Conservation (phyloP, 495 filamentous ascomycete species). For the Cudoniella acicularis region DNA sequence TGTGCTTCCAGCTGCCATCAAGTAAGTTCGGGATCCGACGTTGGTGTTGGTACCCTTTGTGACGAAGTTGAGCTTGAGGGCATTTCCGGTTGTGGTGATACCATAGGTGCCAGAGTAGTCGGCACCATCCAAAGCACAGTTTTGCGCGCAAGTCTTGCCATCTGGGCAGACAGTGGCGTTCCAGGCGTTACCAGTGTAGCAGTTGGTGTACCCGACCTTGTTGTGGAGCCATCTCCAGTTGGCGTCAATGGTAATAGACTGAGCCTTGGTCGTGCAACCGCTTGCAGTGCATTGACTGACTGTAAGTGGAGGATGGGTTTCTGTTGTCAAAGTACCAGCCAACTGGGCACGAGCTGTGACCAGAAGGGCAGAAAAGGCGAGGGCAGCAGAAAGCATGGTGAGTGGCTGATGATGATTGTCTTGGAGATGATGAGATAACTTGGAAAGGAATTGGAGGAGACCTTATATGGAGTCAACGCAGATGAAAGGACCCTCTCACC, state of each 20-base stretch:
- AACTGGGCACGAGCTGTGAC: slow-evolving; percentile 24
- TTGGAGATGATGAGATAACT: slow-evolving; percentile 4
- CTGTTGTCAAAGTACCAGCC: slow-evolving; percentile 30
- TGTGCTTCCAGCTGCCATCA: slow-evolving; percentile 44
- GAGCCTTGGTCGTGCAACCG: slow-evolving; percentile 29
- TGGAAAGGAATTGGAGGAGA: background rate
- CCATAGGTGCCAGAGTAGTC: slow-evolving; percentile 56
- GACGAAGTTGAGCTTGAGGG: slow-evolving; percentile 55
- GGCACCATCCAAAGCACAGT: slow-evolving; percentile 60
- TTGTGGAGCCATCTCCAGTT: slow-evolving; percentile 64
- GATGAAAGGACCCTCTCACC: background rate
- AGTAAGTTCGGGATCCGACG: slow-evolving; percentile 58
- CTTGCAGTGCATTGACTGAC: slow-evolving; percentile 43
- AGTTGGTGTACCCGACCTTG: slow-evolving; percentile 52
- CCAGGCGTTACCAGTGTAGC: slow-evolving; percentile 62
- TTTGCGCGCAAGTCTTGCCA: slow-evolving; percentile 49
- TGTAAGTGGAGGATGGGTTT: slow-evolving; percentile 46
- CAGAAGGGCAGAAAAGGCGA: slow-evolving; percentile 23
- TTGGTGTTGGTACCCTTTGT: slow-evolving; percentile 36
- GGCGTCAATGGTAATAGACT: slow-evolving; percentile 56
- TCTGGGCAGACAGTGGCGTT: slow-evolving; percentile 52
- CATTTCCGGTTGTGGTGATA: slow-evolving; percentile 48
- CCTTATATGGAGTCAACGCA: slow-evolving; percentile 16
- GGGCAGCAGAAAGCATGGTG: slow-evolving; percentile 20
- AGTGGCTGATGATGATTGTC: background rate